Base-by-base conservation (phyloP, 306 rosid species). In the Ormosia emarginata region DNA sequence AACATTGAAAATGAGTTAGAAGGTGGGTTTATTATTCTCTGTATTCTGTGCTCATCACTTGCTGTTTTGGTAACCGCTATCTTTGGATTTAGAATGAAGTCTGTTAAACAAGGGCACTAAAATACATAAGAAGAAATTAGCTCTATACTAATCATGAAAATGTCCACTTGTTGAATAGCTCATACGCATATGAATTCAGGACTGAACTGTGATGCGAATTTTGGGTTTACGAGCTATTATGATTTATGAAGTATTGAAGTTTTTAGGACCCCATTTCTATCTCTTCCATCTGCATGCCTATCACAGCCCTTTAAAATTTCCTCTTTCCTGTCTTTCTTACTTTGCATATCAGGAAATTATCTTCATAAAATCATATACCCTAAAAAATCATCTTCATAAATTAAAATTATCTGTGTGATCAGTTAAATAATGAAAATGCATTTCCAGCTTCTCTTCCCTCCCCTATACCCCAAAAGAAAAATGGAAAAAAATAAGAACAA, bases 31-130 rank as follows among this genome's bases (percentile, higher is more conserved):
- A 11, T 37, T 63, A 64, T 74, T 40, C 30, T 53, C 69, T 73
- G 30, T 66, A 53, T 65, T 12, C 8, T 75, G 53, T 57, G 47
- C 43, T 79, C 3, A 8, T 63, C 66, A 46, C 32, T 59, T 50
- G 68, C 12, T 67, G 58, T 32, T 72, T 73, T n/a, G 64, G 13
- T 40, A 56, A 49, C 40, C 43, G 77, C 34, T n/a, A 10, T 61
- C 80, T 59, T 55, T 55, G 69, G 41, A 43, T 83, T 53, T 73
- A 63, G 72, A 78, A 18, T 29, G n/a, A 61, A 69, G 67, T 58
- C 44, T 69, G 47, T 57, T 37, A 66, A 63, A 69, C 46, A 9
- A 74, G 41, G 66, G 53, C 30, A 5, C 8, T 32, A 18, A 59
- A 18, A 68, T 17, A 52, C 61, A 14, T 44, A 33, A 50, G 55